These are phyloP conservation scores for Nakaseomyces sp. DNA, from an alignment of 1,139 yeast genomes.

Conservation along the genomic window DNA sequence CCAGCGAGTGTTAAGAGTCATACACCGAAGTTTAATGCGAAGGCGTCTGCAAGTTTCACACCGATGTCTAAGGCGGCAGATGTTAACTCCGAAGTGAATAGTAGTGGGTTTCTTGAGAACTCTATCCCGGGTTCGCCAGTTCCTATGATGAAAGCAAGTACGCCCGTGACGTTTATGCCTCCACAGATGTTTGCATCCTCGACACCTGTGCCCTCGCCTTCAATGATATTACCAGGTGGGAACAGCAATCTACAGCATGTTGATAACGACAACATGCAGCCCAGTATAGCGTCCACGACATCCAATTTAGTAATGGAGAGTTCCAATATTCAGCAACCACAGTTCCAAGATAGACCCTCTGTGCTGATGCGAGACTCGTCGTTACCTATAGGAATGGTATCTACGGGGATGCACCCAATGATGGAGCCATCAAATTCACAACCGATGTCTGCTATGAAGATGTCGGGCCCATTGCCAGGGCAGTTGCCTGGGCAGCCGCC, in stretches of 20 bases:
- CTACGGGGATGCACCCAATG: not conserved
- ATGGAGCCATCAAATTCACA: not conserved
- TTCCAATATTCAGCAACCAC: not conserved
- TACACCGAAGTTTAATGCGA: slow-evolving; percentile 27
- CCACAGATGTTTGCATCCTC: slow-evolving; percentile 16
- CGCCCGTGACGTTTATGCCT: slow-evolving; percentile 9
- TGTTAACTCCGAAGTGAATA: not conserved
- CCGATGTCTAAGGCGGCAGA: slow-evolving; percentile 15
- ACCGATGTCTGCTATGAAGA: not conserved
- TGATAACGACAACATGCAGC: not conserved
- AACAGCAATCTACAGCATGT: not conserved
- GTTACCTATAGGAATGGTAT: not conserved
- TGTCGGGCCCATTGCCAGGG: no score
- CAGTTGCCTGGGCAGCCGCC: slow-evolving; percentile 3
- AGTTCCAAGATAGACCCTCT: slow-evolving; percentile 2
- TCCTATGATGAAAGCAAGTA: slow-evolving; percentile 13
- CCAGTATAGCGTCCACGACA: not conserved
- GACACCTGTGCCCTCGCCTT: slow-evolving; percentile 11
- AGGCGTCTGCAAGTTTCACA: slow-evolving; percentile 30
- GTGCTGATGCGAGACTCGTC: slow-evolving; percentile 4
- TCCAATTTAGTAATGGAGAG: not conserved
- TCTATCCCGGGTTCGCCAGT: slow-evolving; percentile 8
- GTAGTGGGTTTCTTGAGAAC: slow-evolving; percentile 3
- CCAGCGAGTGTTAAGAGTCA: slow-evolving; percentile 8
- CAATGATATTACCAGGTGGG: not conserved